Conservation (phyloP, 768 basidiomycete genomes). For the Russula ochroleuca region DNA sequence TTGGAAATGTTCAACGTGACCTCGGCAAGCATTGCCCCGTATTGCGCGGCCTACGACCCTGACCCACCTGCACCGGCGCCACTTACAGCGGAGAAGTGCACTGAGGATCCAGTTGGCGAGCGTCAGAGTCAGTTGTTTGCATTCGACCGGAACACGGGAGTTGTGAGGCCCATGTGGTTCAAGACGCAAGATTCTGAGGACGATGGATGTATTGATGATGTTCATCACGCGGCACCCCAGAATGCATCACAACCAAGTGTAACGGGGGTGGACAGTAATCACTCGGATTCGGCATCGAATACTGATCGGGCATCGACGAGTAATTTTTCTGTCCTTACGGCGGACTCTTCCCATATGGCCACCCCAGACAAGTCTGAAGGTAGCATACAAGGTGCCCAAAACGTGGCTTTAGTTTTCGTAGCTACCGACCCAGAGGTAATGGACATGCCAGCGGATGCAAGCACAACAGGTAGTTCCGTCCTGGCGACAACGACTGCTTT, state of each 20-base stretch:
- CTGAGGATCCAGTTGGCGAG: conserved; percentile 20
- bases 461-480: background rate
- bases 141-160: conserved; percentile 46
- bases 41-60: conserved; percentile 61
- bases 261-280: conserved; percentile 4
- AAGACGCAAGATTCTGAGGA: conserved; percentile 29
- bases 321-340: background rate
- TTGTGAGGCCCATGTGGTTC: conserved; percentile 52
- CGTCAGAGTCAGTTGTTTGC: conserved; percentile 57
- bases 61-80: conserved; percentile 46
- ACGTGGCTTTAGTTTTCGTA: conserved; percentile 53
- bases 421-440: conserved; percentile 37
- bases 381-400: conserved; percentile 33
- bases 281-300: background rate
- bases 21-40: conserved; percentile 38
- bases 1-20: conserved; percentile 42
- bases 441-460: conserved; percentile 1
- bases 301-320: background rate
- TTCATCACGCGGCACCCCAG: conserved; percentile 20
- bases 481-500: conserved; percentile 15
- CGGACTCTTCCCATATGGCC: conserved; percentile 9
- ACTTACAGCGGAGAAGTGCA: conserved; percentile 48
- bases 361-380: conserved; percentile 25
- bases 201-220: conserved; percentile 24
- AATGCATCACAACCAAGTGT: conserved; percentile 16